Percentiles rank a stretch among this genome's conserved stretches.
Conservation (phyloP, 1,284 basidiomycete genomes). For the Anthracocystis setariae region DNA sequence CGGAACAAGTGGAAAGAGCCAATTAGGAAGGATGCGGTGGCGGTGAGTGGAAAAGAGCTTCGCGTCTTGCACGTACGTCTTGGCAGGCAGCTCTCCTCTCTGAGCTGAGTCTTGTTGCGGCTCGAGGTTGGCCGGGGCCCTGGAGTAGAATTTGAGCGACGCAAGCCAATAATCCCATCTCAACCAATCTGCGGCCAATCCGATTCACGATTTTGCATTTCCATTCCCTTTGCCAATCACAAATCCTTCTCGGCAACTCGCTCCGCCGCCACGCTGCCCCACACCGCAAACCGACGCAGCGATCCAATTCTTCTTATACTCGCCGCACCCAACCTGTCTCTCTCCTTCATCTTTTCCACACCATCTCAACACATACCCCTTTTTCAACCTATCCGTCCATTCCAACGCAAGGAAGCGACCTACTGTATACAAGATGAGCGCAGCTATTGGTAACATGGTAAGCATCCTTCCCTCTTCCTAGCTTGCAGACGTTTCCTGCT, state of each 20-base stretch:
- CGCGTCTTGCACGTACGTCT: no score
- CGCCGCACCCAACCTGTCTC: neutral
- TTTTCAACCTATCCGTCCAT: constrained; percentile 3
- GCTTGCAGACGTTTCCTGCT: no score
- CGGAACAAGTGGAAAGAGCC: neutral
- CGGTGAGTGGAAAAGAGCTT: no score
- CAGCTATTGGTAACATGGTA: constrained; percentile 55
- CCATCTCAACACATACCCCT: neutral
- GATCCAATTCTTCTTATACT: constrained; percentile 7
- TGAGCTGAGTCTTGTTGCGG: no score
- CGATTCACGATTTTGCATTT: neutral
- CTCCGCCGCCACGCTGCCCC: constrained; percentile 1
- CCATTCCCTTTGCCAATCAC: neutral
- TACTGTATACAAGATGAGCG: constrained; percentile 36
- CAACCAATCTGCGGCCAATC: constrained; percentile 1
- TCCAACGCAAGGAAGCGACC: constrained; percentile 12
- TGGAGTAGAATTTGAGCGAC: constrained; percentile 1
- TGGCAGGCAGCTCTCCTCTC: no score
- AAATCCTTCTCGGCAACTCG: neutral
- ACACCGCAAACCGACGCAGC: neutral
- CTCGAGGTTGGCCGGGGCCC: no score
- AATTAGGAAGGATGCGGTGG: neutral
- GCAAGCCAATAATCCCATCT: neutral
- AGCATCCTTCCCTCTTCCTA: constrained; percentile 5
- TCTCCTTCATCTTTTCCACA: neutral